phyloP scores from a whole-genome alignment of 73 alveolate genomes.

The Effrenium voratum region DNA sequence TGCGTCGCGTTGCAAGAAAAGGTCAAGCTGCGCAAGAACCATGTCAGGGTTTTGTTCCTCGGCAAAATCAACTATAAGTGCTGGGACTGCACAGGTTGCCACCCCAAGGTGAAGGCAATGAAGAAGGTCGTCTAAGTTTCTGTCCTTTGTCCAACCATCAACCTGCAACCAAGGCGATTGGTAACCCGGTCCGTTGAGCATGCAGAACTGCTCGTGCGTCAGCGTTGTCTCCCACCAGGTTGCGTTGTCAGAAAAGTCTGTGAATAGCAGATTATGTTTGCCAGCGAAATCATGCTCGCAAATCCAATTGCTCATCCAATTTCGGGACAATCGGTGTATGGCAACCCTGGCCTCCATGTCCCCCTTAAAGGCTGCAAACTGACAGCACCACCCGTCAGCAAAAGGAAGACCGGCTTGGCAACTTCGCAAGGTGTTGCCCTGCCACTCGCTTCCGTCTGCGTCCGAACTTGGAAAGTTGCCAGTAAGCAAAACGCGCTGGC shows the following conservation, averaged over 20 bases:
- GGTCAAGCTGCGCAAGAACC: neutral
- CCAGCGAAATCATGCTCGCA: too few species aligned
- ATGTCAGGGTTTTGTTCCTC: neutral
- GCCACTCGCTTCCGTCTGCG: neutral
- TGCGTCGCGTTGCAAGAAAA: neutral
- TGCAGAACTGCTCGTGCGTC: too few species aligned
- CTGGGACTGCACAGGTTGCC: neutral
- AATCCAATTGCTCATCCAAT: neutral
- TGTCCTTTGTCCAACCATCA: too few species aligned
- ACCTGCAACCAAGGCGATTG: too few species aligned
- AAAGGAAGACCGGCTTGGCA: neutral
- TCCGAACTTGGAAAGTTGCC: neutral
- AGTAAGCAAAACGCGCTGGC: neutral
- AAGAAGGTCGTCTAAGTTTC: neutral
- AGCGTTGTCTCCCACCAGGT: too few species aligned
- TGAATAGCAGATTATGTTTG: too few species aligned
- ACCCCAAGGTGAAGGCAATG: neutral
- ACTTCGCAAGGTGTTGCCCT: neutral
- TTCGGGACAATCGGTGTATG: neutral
- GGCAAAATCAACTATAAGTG: neutral
- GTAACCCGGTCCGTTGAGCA: too few species aligned
- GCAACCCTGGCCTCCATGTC: conserved; percentile 30
- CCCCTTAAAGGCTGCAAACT: neutral
- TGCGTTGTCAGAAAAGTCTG: too few species aligned
- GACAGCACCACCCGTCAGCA: neutral